Percentiles rank a stretch among this genome's conserved stretches.
Evolutionary conservation across 495 filamentous ascomycete genomes (phyloP).

Genomic region (Aspergillus funiculosus): DNA sequence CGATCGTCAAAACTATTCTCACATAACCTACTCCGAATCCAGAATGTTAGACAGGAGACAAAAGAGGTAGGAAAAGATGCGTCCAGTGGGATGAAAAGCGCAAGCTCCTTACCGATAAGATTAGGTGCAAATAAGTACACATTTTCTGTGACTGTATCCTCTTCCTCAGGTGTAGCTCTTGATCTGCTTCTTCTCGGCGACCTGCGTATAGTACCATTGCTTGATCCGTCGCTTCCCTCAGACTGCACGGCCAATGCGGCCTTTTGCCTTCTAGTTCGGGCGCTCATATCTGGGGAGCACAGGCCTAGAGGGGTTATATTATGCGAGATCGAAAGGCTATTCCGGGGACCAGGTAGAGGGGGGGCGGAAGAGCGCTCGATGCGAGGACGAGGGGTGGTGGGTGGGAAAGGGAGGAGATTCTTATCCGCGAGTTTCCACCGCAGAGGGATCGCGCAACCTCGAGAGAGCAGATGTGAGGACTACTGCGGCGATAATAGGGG

Average conservation of each 20-base stretch:
- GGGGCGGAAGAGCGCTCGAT: not conserved
- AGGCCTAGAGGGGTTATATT: not conserved
- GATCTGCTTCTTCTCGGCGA: conserved; percentile 28
- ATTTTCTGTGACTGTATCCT: conserved; percentile 60
- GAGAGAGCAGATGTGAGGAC: not conserved
- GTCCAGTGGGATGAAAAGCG: not conserved
- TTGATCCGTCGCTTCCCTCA: conserved; percentile 33
- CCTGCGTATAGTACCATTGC: conserved; percentile 28
- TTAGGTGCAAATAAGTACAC: conserved; percentile 96
- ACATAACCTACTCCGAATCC: conserved; percentile 62
- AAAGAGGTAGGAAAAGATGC: too few species aligned
- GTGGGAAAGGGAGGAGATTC: conserved; percentile 16
- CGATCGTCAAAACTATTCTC: conserved; percentile 81
- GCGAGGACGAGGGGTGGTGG: conserved; percentile 9
- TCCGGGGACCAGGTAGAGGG: not conserved
- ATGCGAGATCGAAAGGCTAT: not conserved
- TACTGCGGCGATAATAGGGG: not conserved
- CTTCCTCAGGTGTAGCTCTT: conserved; percentile 12
- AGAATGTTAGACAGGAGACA: not conserved
- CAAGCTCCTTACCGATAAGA: conserved; percentile 68
- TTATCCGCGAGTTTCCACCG: conserved; percentile 19
- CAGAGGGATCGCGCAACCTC: conserved; percentile 6
- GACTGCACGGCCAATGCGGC: conserved; percentile 32
- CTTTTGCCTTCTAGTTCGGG: conserved; percentile 41
- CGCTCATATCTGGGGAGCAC: conserved; percentile 31